A percentile compares a stretch with the other conserved stretches of the same genome.
Conservation (phyloP, 1,284 basidiomycete genomes). For the Ceratobasidium sp. region DNA sequence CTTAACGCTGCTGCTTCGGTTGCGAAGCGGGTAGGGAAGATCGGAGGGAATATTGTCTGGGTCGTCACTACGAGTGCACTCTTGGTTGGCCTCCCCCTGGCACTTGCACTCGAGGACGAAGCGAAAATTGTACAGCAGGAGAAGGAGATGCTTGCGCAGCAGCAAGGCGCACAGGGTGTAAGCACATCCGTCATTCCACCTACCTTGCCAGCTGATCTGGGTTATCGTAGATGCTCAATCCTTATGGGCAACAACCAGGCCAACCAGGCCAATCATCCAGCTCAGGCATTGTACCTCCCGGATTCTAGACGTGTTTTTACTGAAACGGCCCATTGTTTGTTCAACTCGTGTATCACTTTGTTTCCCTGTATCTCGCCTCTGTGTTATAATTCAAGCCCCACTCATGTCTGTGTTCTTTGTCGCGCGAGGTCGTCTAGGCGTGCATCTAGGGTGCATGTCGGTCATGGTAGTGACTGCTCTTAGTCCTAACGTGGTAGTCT, state of each 20-base stretch:
- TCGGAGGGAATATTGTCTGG: conserved; percentile 93
- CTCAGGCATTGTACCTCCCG: conserved; percentile 43
- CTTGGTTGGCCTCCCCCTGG: conserved; percentile 92
- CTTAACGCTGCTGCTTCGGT: conserved; percentile 73
- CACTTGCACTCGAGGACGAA: conserved; percentile 95
- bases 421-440: background rate
- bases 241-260: conserved; percentile 42
- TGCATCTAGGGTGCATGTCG: too few relatives aligned
- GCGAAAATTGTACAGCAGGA: conserved; percentile 95
- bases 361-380: conserved; percentile 1
- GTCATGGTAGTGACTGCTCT: too few relatives aligned
- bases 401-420: conserved; percentile 12
- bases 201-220: conserved; percentile 47
- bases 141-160: conserved; percentile 93
- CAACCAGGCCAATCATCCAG: conserved; percentile 42
- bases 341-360: conserved; percentile 29
- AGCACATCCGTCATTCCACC: conserved; percentile 62
- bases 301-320: conserved; percentile 21
- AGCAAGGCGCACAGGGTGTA: conserved; percentile 83
- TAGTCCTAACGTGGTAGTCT: background rate
- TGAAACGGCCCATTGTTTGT: background rate
- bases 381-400: conserved; percentile 43
- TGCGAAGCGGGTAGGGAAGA: conserved; percentile 74
- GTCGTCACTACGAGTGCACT: conserved; percentile 94
- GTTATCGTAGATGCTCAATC: conserved; percentile 45